Evolutionary conservation across 192 early-diverging fungal species (phyloP), one percentile per base, ranked within the genome.

Genomic region (Spizellomyces sp.): DNA sequence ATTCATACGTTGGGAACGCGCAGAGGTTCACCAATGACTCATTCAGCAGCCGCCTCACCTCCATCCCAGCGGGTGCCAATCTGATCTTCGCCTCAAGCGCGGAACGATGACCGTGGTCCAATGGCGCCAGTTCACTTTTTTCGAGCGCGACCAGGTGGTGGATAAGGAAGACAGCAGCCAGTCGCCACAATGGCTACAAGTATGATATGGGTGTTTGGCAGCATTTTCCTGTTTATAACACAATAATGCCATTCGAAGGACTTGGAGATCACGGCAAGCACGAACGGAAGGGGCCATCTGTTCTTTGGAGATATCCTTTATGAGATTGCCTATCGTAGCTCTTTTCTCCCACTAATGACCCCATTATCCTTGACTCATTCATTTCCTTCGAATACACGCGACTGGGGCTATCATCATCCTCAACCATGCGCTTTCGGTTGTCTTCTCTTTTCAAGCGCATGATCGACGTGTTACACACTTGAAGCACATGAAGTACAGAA

Each of bases 51-150:
- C 3, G 27, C 1, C 27, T 36, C 0, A 36, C 27, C 27, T 36
- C 27, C 27, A 36, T 36, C 27, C 27, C 0, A 36, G 27, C 27
- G 27, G 27, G 1, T 36, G 27, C 27, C 27, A 36, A 2, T 36
- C 27, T 0, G 27, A 36, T 36, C 27, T 36, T 36, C 27, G 27
- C 27, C 27, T 36, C 27, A 36, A 36, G 27, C 27, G 27, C 1
- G 27, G 27, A 36, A 22, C 59, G 9, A 76, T 76, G 75, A 61
- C 73, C 12, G 64, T 78, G 12, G 64, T 71, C 14, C 86, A 87
- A 52, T 88, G 88, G 88, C 78, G 91, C 67, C 89, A 90, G 58
- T 92, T 92, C 75, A 83, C 79, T 63, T 92, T 92, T 61, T 92
- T 92, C 72, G 88, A 92, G 62, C 83, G 80, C 57, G 81, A 88